Evolutionary conservation across 805 yeast genomes (phyloP).

Genomic region (Lachancea mirantina): DNA sequence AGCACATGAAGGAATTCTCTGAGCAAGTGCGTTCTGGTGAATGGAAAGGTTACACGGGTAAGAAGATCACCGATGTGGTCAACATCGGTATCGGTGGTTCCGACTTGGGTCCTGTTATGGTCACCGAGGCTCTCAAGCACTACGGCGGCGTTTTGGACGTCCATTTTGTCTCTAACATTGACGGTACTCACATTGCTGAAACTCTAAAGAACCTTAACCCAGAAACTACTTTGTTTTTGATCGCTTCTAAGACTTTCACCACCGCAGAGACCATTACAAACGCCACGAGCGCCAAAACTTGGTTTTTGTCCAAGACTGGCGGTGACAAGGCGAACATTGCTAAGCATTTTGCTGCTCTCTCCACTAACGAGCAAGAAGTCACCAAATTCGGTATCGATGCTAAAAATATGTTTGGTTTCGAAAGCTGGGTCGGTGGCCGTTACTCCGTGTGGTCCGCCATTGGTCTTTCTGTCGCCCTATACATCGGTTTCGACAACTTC

Average conservation of each 20-base stretch:
- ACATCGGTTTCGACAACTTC: constrained; percentile 93
- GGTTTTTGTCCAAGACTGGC: constrained; percentile 75
- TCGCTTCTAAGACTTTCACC: constrained; percentile 97
- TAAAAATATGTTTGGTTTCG: constrained; percentile 97
- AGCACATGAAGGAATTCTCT: constrained; percentile 95
- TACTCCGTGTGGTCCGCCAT: constrained; percentile 99
- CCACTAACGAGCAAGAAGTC: constrained; percentile 89
- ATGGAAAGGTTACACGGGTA: constrained; percentile 97
- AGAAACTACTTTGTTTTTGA: constrained; percentile 86
- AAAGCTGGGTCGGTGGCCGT: constrained; percentile 99
- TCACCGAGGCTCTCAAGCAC: constrained; percentile 93
- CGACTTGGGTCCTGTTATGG: constrained; percentile 99
- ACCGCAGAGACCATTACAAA: constrained; percentile 97
- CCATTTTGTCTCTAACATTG: constrained; percentile 96
- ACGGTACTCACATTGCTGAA: constrained; percentile 96
- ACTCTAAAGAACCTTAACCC: constrained; percentile 68
- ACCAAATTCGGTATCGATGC: constrained; percentile 95
- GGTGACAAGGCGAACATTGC: constrained; percentile 66
- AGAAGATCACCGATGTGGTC: constrained; percentile 85
- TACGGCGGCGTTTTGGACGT: constrained; percentile 70
- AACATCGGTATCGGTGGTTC: constrained; percentile 99
- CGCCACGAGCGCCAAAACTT: constrained; percentile 88
- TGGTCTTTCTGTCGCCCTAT: constrained; percentile 90
- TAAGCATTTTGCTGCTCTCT: constrained; percentile 94
- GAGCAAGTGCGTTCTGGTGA: constrained; percentile 83